Percentiles rank a stretch among this genome's conserved stretches.
These are phyloP conservation scores for Carex parvula DNA, from an alignment of 176 grass and related monocot species.

Conservation along the genomic window DNA sequence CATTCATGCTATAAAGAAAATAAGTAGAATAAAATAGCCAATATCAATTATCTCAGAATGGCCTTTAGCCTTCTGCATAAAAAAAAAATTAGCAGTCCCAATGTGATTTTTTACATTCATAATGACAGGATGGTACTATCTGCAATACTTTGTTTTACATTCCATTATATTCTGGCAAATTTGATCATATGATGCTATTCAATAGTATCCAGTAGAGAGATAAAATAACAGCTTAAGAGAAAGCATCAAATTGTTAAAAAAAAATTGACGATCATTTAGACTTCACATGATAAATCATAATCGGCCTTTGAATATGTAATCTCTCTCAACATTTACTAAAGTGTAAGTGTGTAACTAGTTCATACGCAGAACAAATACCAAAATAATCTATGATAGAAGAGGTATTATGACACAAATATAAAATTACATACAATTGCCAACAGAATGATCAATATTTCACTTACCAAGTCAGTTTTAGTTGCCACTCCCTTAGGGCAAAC, in stretches of 20 bases:
- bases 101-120: background rate
- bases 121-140: background rate
- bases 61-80: background rate
- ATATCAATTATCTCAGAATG: background rate
- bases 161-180: background rate
- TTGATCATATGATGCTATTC: background rate
- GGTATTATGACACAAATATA: background rate
- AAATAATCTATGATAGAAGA: background rate
- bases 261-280: background rate
- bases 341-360: background rate
- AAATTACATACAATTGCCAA: background rate
- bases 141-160: background rate
- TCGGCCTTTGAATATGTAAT: background rate
- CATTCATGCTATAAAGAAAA: conserved; percentile 5
- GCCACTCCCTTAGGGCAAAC: background rate
- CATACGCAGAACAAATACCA: background rate
- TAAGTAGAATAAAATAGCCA: background rate
- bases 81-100: background rate
- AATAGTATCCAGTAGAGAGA: background rate
- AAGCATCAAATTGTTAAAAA: background rate
- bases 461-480: too few species aligned
- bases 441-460: background rate
- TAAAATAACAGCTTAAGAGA: background rate
- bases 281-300: background rate
- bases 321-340: background rate